Evolutionary conservation across 345 rosid genomes (phyloP).

Genomic region (Populus simonii): DNA sequence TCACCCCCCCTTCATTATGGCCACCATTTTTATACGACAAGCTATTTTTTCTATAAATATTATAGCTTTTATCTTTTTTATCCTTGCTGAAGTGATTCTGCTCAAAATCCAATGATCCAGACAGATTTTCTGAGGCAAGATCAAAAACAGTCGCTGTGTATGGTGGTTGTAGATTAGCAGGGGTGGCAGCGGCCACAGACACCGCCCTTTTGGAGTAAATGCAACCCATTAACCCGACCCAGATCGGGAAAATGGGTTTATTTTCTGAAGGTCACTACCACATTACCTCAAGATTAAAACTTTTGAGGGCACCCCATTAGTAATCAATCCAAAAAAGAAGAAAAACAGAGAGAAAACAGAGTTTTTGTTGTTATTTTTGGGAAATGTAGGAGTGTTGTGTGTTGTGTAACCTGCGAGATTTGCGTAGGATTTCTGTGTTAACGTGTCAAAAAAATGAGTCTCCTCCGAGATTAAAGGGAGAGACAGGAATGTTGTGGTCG

Average conservation of each 20-base stretch:
- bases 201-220: slow-evolving; percentile 49
- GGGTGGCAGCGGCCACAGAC: slow-evolving; percentile 38
- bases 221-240: slow-evolving; percentile 79
- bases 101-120: slow-evolving; percentile 22
- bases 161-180: slow-evolving; percentile 14
- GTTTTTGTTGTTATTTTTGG: neutral
- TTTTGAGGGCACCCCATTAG: neutral
- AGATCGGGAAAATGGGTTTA: slow-evolving; percentile 49
- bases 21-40: neutral
- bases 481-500: slow-evolving; percentile 31
- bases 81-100: neutral
- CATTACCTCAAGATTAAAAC: slow-evolving; percentile 32
- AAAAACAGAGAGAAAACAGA: slow-evolving; percentile 11
- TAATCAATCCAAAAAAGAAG: slow-evolving; percentile 9
- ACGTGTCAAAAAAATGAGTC: slow-evolving; percentile 4
- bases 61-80: neutral
- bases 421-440: slow-evolving; percentile 27
- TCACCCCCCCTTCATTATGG: slow-evolving; percentile 22
- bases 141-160: slow-evolving; percentile 11
- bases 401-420: slow-evolving; percentile 40
- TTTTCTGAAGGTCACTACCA: slow-evolving; percentile 27
- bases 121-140: slow-evolving; percentile 19
- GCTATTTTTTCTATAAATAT: neutral
- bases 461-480: slow-evolving; percentile 29
- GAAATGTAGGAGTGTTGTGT: slow-evolving; percentile 1